phyloP scores from a whole-genome alignment of 1,284 basidiomycete species.

The Porogramme epimiltina region DNA sequence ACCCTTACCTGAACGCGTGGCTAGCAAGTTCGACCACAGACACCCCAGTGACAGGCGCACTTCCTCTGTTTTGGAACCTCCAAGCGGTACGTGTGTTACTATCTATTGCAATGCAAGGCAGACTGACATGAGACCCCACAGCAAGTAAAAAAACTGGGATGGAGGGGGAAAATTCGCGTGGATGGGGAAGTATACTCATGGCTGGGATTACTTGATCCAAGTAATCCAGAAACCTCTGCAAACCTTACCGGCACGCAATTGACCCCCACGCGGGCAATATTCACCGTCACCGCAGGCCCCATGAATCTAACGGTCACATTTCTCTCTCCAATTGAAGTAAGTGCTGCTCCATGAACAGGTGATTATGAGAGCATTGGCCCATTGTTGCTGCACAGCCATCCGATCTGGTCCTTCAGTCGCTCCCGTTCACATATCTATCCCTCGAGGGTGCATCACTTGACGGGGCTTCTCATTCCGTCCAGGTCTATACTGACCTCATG shows the following conservation, averaged over 20 bases:
- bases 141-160: neutral
- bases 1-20: slow-evolving; percentile 15
- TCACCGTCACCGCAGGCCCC: neutral
- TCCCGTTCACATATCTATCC: neutral
- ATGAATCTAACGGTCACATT: neutral
- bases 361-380: too few species aligned
- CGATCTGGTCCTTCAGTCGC: neutral
- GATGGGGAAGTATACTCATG: neutral
- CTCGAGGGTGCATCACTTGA: neutral
- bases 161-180: neutral
- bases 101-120: too few species aligned
- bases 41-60: too few species aligned
- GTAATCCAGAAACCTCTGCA: neutral
- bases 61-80: too few species aligned
- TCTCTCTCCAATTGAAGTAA: neutral
- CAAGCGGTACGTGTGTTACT: too few species aligned
- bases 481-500: neutral
- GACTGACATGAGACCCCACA: too few species aligned
- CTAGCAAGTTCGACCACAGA: too few species aligned
- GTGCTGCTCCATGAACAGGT: too few species aligned
- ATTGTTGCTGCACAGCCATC: neutral
- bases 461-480: neutral
- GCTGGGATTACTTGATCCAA: neutral
- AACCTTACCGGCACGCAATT: neutral
- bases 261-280: neutral